These are phyloP conservation scores for Rutstroemia sp. DNA, from an alignment of 2,329 filamentous ascomycete genomes.

Conservation along the genomic window DNA sequence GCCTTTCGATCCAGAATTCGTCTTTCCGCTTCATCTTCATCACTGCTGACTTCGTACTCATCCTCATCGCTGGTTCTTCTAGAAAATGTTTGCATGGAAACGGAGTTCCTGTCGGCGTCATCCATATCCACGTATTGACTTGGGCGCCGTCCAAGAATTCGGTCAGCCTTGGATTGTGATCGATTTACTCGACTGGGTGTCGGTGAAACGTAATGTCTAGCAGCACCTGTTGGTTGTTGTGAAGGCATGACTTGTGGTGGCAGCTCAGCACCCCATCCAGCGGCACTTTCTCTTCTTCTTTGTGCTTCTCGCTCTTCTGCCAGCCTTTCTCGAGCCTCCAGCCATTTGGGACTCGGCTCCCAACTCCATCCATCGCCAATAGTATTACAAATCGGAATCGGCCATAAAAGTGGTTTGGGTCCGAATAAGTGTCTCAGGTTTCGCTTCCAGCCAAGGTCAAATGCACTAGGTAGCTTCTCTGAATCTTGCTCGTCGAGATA, in stretches of 20 bases:
- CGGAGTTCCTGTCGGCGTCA: slow-evolving; percentile 14
- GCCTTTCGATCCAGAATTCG: slow-evolving; percentile 19
- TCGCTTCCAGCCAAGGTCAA: slow-evolving; percentile 76
- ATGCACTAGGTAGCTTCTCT: slow-evolving; percentile 82
- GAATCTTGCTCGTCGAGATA: slow-evolving; percentile 90
- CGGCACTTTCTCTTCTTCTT: slow-evolving; percentile 53
- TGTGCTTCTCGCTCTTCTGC: slow-evolving; percentile 50
- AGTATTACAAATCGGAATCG: slow-evolving; percentile 74
- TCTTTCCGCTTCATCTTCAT: slow-evolving; percentile 24
- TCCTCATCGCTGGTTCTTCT: slow-evolving; percentile 20
- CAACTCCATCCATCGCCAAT: slow-evolving; percentile 90
- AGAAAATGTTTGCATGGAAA: slow-evolving; percentile 26
- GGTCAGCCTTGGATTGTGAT: slow-evolving; percentile 30
- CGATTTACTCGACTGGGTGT: slow-evolving; percentile 10
- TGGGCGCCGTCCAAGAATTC: slow-evolving; percentile 28
- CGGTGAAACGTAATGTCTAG: slow-evolving; percentile 25
- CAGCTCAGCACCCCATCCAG: slow-evolving; percentile 52
- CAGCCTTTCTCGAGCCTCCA: slow-evolving; percentile 61
- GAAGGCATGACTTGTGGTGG: slow-evolving; percentile 12
- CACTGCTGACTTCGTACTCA: slow-evolving; percentile 27
- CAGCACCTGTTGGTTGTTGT: slow-evolving; percentile 19
- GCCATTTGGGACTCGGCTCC: slow-evolving; percentile 78
- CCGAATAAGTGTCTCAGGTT: slow-evolving; percentile 84
- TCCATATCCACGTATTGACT: slow-evolving; percentile 22
- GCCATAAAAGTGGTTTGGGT: slow-evolving; percentile 63